These are phyloP conservation scores for Ustilago hordei DNA, from an alignment of 1,284 basidiomycete species.

Conservation along the genomic window DNA sequence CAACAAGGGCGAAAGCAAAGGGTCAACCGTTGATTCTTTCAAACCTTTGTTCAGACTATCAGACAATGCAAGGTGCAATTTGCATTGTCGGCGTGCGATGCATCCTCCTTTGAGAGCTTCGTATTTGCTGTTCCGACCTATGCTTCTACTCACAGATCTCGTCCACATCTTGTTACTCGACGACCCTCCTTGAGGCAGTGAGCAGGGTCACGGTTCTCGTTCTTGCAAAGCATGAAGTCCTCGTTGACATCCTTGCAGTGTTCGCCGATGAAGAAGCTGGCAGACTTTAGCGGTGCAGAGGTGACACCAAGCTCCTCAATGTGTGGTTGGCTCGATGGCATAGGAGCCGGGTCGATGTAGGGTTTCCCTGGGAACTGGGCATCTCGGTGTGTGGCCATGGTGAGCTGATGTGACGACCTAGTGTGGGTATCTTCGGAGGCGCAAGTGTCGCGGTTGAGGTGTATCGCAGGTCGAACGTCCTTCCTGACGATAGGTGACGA, in stretches of 20 bases:
- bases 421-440: background rate
- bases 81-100: too few species aligned
- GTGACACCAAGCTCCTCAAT: conserved; percentile 91
- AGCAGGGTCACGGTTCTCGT: conserved; percentile 86
- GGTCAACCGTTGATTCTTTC: background rate
- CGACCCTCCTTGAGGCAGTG: conserved; percentile 97
- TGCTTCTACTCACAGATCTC: conserved; percentile 80
- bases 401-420: conserved; percentile 19
- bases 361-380: conserved; percentile 66
- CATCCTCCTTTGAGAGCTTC: background rate
- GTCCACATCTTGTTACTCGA: conserved; percentile 93
- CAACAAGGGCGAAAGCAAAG: background rate
- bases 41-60: background rate
- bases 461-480: background rate
- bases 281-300: conserved; percentile 94
- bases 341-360: conserved; percentile 66
- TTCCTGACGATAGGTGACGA: background rate
- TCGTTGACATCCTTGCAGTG: conserved; percentile 97
- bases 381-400: conserved; percentile 69
- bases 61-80: too few species aligned
- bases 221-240: conserved; percentile 99
- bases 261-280: conserved; percentile 95
- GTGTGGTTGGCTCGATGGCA: conserved; percentile 74
- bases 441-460: background rate
- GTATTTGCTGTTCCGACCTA: background rate